A percentile compares a stretch with the other conserved stretches of the same genome.
Conservation (phyloP, 106 monocot genomes). For the Agapanthus africanus region DNA sequence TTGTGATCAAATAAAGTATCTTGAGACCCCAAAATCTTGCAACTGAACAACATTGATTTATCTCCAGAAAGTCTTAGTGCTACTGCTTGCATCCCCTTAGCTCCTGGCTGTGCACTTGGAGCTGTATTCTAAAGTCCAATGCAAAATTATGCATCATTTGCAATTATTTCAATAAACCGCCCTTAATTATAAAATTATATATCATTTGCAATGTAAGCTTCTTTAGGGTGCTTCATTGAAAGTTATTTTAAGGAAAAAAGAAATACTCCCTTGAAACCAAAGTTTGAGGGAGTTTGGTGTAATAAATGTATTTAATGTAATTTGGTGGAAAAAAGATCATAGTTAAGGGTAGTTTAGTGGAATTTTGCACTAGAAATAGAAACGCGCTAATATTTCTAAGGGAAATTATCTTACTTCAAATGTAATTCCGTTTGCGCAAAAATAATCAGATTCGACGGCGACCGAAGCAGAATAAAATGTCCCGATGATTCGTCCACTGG, state of each 20-base stretch:
- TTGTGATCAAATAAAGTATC: conserved; percentile 83
- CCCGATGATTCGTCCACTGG: conserved; percentile 26
- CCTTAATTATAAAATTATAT: too few relatives aligned
- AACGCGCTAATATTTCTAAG: too few relatives aligned
- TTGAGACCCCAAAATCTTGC: conserved; percentile 63
- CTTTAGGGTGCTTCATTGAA: too few relatives aligned
- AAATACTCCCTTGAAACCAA: too few relatives aligned
- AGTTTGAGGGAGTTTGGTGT: too few relatives aligned
- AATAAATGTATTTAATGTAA: too few relatives aligned
- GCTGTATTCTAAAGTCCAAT: conserved; percentile 51
- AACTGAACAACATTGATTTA: conserved; percentile 59
- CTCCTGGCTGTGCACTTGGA: conserved; percentile 48
- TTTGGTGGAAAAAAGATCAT: too few relatives aligned
- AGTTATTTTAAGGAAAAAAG: too few relatives aligned
- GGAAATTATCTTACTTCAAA: conserved; percentile 49
- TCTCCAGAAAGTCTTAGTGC: conserved; percentile 77
- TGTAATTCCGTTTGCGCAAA: conserved; percentile 49
- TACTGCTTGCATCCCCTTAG: conserved; percentile 70
- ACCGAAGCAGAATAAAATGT: conserved; percentile 56
- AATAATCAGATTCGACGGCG: conserved; percentile 53
- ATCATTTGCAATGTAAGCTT: too few relatives aligned
- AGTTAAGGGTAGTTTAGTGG: too few relatives aligned
- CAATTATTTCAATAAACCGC: background rate
- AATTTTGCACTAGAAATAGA: too few relatives aligned
- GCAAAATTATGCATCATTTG: background rate